Evolutionary conservation across 805 yeast species (phyloP).

Genomic region (Ogataea polymorpha): DNA sequence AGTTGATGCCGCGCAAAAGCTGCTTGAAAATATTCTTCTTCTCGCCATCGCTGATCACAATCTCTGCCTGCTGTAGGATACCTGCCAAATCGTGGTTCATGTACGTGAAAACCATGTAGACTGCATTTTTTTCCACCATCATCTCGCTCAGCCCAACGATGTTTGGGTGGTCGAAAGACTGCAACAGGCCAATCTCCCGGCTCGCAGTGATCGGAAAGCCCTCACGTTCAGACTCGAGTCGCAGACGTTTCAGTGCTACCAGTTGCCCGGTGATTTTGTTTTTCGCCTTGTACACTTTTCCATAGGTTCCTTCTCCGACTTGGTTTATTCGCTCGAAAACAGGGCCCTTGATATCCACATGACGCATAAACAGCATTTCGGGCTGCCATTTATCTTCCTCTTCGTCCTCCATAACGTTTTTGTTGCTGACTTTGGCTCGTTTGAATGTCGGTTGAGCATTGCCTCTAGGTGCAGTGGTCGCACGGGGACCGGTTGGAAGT

Average conservation of each 20-base stretch:
- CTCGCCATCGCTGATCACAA: slow-evolving; percentile 59
- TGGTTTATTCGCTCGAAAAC: slow-evolving; percentile 72
- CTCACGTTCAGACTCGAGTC: slow-evolving; percentile 85
- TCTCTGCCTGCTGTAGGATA: slow-evolving; percentile 69
- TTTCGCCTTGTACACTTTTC: slow-evolving; percentile 87
- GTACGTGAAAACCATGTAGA: slow-evolving; percentile 90
- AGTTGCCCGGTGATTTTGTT: slow-evolving; percentile 63
- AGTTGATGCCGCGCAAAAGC: slow-evolving; percentile 62
- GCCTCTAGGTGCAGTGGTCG: neutral
- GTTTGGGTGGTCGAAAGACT: slow-evolving; percentile 76
- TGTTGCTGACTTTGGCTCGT: slow-evolving; percentile 17
- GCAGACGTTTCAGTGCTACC: slow-evolving; percentile 83
- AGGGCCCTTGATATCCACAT: slow-evolving; percentile 29
- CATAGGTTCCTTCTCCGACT: slow-evolving; percentile 99
- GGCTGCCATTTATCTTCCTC: slow-evolving; percentile 13
- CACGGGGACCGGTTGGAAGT: slow-evolving; percentile 23
- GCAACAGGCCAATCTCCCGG: slow-evolving; percentile 83
- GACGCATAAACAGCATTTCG: slow-evolving; percentile 23
- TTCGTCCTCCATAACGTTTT: slow-evolving; percentile 20
- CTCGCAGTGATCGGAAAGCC: slow-evolving; percentile 96
- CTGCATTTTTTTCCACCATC: slow-evolving; percentile 74
- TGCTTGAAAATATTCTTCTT: slow-evolving; percentile 66
- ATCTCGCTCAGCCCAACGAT: slow-evolving; percentile 82
- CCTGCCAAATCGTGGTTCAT: slow-evolving; percentile 94
- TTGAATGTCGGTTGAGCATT: slow-evolving; percentile 15